Base-by-base conservation (phyloP, 1,284 basidiomycete genomes). In the Boletus chippewaensis region DNA sequence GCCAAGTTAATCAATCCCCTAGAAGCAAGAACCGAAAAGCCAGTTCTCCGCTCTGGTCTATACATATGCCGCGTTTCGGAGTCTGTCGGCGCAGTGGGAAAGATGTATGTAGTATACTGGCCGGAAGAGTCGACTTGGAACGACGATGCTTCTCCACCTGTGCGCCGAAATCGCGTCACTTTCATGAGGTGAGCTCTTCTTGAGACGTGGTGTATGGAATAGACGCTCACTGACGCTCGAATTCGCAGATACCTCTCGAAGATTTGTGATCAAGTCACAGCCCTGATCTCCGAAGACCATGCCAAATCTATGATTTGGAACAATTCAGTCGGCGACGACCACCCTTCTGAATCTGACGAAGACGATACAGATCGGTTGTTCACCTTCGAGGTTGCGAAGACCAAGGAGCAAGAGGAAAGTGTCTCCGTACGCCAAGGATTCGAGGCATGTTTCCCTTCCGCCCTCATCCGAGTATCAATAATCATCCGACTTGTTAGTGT, bases 101-200 rank as follows among this genome's bases (percentile, higher is more conserved):
- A 63, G 24, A 52, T 76, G 2, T 78, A 73, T 57, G 71, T 78
- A 13, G 60, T 81, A 5, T 83, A 79, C 53, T 84, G 82, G 81
- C 81, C 81, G 0, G 78, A 83, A 59, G 73, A 78, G 15, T 70
- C 69, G 0, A 83, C 81, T 0, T 83, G 82, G 81, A 65, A 77
- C 34, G 77, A 81, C 56, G 62, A 71, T 45, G 73, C 77, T 0
- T 59, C 70, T 3, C 70, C 75, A 0, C 67, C 77, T 8, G 72
- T 79, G 4, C 60, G 68, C 13, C 69, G 76, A 4, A 83, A 82
- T 57, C 68, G 80, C 6, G 63, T 78, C 5, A 80, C 80, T 0
- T 84, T 84, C 61, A 80, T 83, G 74, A 64, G 80, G 81, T 79
- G 45, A 48, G 39, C 26, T 36, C 11, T 10, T 39, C 10, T 28